phyloP scores from a whole-genome alignment of 2,329 filamentous ascomycete species.

The Zasmidium cellare region DNA sequence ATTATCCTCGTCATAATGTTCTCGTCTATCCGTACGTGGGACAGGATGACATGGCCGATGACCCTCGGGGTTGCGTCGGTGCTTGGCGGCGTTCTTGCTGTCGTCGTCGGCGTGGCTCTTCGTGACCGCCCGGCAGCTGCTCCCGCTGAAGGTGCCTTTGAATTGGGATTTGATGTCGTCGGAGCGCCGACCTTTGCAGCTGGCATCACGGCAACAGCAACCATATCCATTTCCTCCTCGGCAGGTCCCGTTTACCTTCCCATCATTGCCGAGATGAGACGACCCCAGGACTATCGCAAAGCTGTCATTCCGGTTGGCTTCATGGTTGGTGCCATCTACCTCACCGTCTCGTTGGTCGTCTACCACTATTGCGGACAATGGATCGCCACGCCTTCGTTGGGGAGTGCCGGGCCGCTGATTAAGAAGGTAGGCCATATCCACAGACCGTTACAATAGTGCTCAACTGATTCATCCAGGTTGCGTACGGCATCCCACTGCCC shows the following conservation, averaged over 20 bases:
- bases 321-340: constrained; percentile 56
- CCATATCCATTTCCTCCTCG: constrained; percentile 58
- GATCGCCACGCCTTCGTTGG: constrained; percentile 62
- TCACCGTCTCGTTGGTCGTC: constrained; percentile 59
- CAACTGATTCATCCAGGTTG: too few species aligned
- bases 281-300: constrained; percentile 59
- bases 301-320: constrained; percentile 58
- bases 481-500: constrained; percentile 42
- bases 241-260: constrained; percentile 62
- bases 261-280: constrained; percentile 64
- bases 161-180: constrained; percentile 58
- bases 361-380: constrained; percentile 62
- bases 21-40: constrained; percentile 28
- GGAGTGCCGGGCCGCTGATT: constrained; percentile 57
- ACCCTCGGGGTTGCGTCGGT: constrained; percentile 56
- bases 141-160: constrained; percentile 57
- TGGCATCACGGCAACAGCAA: constrained; percentile 57
- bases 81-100: constrained; percentile 48
- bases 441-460: constrained; percentile 53
- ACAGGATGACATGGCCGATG: constrained; percentile 56
- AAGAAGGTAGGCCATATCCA: constrained; percentile 62
- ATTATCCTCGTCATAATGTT: constrained; percentile 17
- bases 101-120: constrained; percentile 54
- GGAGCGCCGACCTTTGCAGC: constrained; percentile 57
- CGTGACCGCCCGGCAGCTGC: constrained; percentile 60